Evolutionary conservation across 2,329 filamentous ascomycete genomes (phyloP), one percentile per base, ranked within the genome.

Genomic region (Monilinia vaccinii-corymbosi): DNA sequence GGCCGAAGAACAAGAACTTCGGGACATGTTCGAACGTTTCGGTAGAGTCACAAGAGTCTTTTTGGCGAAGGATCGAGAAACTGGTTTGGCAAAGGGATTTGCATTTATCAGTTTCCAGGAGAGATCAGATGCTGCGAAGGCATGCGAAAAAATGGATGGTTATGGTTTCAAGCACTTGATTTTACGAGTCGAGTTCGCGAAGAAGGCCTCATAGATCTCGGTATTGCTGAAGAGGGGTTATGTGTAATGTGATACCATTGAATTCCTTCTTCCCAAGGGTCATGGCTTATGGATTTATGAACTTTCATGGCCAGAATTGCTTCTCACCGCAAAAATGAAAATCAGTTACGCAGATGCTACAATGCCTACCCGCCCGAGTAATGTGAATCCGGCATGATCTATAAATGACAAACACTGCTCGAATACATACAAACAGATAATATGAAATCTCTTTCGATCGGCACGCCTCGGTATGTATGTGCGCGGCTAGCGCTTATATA

Each of bases 61-160:
- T 82, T 77, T 99, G 71, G 94, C 94, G 71, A 97, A 97, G 82
- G 94, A 99, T 79, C 82, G 94, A 73, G 94, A 99, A 71, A 99
- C 94, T 45, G 90, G 91, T 63, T 80, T 93, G 74, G 94, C 94
- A 69, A 99, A 99, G 85, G 94, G 94, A 64, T 99, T 99, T 75
- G 95, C 95, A 31, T 99, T 99, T 75, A 96, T 99, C 81, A 96
- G 90, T 76, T 99, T 94, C 73, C 89, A 88, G 62, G 94, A 99
- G 75, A 82, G 94, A 68, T 76, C 81, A 68, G 94, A 99, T 75
- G 94, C 94, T 68, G 89, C 89, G 69, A 89, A 88, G 79, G 94
- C 94, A 45, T 96, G 90, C 78, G 87, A 88, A 78, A 97, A 96
- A 83, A 93, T 99, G 90, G 94, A 99, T 77, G 94, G 94, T 71